phyloP scores from a whole-genome alignment of 495 filamentous ascomycete species.

The Aspergillus heteromorphus region DNA sequence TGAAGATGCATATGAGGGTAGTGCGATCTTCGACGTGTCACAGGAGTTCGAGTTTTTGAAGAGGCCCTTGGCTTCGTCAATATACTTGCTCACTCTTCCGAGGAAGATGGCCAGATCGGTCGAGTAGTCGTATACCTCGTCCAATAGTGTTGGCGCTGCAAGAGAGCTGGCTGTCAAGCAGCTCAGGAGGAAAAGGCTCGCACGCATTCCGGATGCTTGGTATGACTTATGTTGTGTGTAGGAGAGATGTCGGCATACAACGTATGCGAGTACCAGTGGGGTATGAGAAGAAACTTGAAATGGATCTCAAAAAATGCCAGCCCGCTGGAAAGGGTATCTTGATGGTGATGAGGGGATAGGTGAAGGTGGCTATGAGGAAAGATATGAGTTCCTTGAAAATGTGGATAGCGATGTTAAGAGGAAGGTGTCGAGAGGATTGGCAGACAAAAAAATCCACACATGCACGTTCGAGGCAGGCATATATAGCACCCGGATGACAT shows the following conservation, averaged over 20 bases:
- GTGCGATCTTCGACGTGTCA: conserved; percentile 31
- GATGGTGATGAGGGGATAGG: too few relatives aligned
- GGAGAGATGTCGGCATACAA: background rate
- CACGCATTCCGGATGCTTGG: conserved; percentile 26
- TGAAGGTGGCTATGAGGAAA: background rate
- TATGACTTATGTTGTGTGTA: background rate
- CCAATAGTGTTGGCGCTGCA: conserved; percentile 33
- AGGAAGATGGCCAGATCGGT: conserved; percentile 34
- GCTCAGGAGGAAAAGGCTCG: conserved; percentile 20
- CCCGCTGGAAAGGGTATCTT: too few relatives aligned
- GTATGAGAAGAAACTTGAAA: background rate
- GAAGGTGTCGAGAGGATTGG: background rate
- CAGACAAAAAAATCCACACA: background rate
- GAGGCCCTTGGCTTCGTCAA: conserved; percentile 20
- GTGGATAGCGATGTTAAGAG: background rate
- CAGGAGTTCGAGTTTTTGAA: conserved; percentile 23
- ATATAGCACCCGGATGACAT: conserved; percentile 9
- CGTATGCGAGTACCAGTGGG: background rate
- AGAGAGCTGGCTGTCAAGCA: conserved; percentile 28
- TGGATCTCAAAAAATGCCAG: background rate
- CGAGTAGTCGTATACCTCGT: conserved; percentile 35
- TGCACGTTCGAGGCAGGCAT: conserved; percentile 5
- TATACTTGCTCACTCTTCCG: conserved; percentile 35
- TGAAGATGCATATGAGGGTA: conserved; percentile 37
- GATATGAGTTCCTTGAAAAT: background rate